Conservation (phyloP, 495 filamentous ascomycete species). For the Cladorrhinum samala region DNA sequence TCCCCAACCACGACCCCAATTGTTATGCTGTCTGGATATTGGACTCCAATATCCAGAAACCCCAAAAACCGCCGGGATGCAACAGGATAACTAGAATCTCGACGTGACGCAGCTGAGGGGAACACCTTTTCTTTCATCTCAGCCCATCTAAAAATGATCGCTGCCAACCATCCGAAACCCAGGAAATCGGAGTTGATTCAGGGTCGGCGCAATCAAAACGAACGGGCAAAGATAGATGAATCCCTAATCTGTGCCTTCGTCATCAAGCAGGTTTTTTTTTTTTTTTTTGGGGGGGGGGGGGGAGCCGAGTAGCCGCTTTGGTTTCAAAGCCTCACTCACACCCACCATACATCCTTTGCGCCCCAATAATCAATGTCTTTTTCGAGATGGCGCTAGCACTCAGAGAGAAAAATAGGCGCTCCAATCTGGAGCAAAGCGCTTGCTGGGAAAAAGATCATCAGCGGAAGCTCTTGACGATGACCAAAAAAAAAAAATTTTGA, state of each 20-base stretch:
- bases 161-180: not conserved
- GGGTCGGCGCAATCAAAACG: too few relatives aligned
- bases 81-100: not conserved
- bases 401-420: not conserved
- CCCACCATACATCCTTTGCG: not conserved
- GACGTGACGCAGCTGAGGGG: not conserved
- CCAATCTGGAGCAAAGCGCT: not conserved
- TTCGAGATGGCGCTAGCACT: not conserved
- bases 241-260: too few relatives aligned
- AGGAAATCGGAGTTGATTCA: not conserved
- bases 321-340: not conserved
- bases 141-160: not conserved
- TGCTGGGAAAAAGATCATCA: not conserved
- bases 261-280: too few relatives aligned
- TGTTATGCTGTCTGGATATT: not conserved
- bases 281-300: too few relatives aligned
- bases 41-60: not conserved
- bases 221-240: too few relatives aligned
- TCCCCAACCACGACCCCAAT: not conserved
- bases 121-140: too few relatives aligned
- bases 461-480: not conserved
- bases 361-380: not conserved
- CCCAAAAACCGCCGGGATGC: not conserved
- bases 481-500: too few relatives aligned
- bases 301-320: not conserved